Evolutionary conservation across 2,329 filamentous ascomycete genomes (phyloP).

Genomic region (Dactylellina leptospora): DNA sequence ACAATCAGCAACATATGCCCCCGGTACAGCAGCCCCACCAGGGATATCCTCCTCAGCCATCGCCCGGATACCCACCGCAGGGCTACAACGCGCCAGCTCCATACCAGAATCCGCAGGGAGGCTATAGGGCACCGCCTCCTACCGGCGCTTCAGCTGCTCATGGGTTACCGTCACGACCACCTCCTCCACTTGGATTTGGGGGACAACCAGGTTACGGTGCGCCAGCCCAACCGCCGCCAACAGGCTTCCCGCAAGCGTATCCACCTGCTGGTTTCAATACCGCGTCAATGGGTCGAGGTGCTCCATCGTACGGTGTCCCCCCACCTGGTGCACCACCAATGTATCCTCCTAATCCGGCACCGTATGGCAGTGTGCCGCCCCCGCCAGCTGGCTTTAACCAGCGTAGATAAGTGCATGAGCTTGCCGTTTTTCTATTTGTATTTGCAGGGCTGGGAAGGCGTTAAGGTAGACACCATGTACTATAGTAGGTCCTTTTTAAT

Average conservation of each 20-base stretch:
- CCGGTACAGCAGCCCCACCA: slow-evolving; percentile 29
- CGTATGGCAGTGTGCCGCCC: slow-evolving; percentile 45
- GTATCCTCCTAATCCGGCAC: slow-evolving; percentile 40
- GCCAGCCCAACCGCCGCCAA: slow-evolving; percentile 67
- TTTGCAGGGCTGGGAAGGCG: slow-evolving; percentile 25
- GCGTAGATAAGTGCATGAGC: slow-evolving; percentile 20
- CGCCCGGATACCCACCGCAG: slow-evolving; percentile 47
- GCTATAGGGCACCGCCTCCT: slow-evolving; percentile 53
- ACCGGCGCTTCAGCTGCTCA: slow-evolving; percentile 54
- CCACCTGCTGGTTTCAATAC: slow-evolving; percentile 42
- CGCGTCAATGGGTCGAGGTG: slow-evolving; percentile 43
- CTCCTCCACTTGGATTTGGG: slow-evolving; percentile 55
- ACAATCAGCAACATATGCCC: slow-evolving; percentile 44
- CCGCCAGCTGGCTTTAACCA: slow-evolving; percentile 48
- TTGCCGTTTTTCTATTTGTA: slow-evolving; percentile 1
- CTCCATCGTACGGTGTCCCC: slow-evolving; percentile 36
- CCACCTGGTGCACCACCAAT: slow-evolving; percentile 46
- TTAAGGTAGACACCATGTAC: slow-evolving; percentile 31
- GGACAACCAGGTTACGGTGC: slow-evolving; percentile 60
- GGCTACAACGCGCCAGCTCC: slow-evolving; percentile 28
- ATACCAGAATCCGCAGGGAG: slow-evolving; percentile 54
- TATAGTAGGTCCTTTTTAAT: slow-evolving; percentile 20
- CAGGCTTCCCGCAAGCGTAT: slow-evolving; percentile 59
- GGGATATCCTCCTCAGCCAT: slow-evolving; percentile 56
- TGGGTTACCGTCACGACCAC: slow-evolving; percentile 56